Percentiles rank a stretch among this genome's conserved stretches.
Evolutionary conservation across 495 filamentous ascomycete species (phyloP).

Genomic region (Aspergillus nidulans): DNA sequence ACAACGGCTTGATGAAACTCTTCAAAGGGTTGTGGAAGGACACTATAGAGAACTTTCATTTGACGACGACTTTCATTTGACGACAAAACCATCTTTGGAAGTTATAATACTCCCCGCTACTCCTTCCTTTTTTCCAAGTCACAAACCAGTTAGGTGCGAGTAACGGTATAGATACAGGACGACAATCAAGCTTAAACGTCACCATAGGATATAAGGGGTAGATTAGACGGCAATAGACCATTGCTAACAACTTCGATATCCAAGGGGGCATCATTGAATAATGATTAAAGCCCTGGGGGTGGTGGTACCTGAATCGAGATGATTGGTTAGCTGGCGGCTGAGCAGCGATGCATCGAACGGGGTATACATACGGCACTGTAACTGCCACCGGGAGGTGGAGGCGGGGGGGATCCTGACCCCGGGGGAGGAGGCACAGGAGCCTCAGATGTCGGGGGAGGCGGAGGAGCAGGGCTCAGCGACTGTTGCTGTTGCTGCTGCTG

Average conservation of each 20-base stretch:
- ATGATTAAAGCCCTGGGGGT: constrained; percentile 45
- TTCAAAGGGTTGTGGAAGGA: too few relatives aligned
- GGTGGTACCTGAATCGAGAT: constrained; percentile 39
- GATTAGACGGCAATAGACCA: not conserved
- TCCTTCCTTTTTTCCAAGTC: not conserved
- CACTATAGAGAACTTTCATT: too few relatives aligned
- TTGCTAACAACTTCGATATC: constrained; percentile 3
- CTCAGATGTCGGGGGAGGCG: constrained; percentile 58
- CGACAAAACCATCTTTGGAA: not conserved
- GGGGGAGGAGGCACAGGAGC: constrained; percentile 60
- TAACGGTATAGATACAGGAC: not conserved
- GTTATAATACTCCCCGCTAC: not conserved
- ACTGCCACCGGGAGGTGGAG: constrained; percentile 56
- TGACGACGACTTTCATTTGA: too few relatives aligned
- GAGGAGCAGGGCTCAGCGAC: constrained; percentile 46
- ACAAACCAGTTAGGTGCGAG: not conserved
- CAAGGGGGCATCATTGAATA: not conserved
- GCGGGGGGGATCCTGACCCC: constrained; percentile 58
- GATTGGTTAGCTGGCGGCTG: not conserved
- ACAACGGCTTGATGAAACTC: too few relatives aligned
- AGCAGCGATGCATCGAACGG: not conserved
- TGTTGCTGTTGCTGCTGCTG: constrained; percentile 49
- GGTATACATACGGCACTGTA: constrained; percentile 60
- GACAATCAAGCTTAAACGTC: not conserved
- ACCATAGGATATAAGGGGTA: not conserved